phyloP scores from a whole-genome alignment of 2,329 filamentous ascomycete species.

The Didymella keratinophila region DNA sequence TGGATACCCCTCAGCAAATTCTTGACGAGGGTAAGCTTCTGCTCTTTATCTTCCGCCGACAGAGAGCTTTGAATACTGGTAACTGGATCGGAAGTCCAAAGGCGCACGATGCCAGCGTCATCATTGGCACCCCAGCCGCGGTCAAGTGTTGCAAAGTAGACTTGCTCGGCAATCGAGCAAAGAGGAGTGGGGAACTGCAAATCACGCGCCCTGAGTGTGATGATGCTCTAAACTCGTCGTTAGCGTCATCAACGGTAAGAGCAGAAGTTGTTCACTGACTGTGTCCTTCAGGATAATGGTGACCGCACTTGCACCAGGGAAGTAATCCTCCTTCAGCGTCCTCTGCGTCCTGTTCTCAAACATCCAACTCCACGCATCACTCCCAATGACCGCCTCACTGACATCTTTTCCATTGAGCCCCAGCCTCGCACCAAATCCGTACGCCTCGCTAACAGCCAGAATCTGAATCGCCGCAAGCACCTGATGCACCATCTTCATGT shows the following conservation, averaged over 20 bases:
- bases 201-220: conserved; percentile 69
- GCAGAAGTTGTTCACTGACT: conserved; percentile 30
- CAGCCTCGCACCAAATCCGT: conserved; percentile 63
- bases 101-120: conserved; percentile 64
- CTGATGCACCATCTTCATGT: conserved; percentile 67
- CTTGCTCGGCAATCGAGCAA: conserved; percentile 69
- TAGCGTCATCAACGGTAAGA: neutral
- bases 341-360: conserved; percentile 65
- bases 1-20: conserved; percentile 48
- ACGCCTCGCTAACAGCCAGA: conserved; percentile 62
- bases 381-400: conserved; percentile 57
- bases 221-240: conserved; percentile 60
- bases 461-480: conserved; percentile 67
- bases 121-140: conserved; percentile 65
- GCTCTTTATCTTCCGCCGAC: conserved; percentile 37
- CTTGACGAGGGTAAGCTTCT: conserved; percentile 48
- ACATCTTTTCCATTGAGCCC: conserved; percentile 61
- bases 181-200: conserved; percentile 67
- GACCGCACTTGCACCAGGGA: conserved; percentile 54
- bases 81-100: conserved; percentile 58
- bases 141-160: conserved; percentile 67
- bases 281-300: conserved; percentile 59
- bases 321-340: conserved; percentile 61
- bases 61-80: conserved; percentile 36
- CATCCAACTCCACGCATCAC: conserved; percentile 61